These are phyloP conservation scores for Arthrobotrys megalospora DNA, from an alignment of 2,329 filamentous ascomycete species.

Conservation along the genomic window DNA sequence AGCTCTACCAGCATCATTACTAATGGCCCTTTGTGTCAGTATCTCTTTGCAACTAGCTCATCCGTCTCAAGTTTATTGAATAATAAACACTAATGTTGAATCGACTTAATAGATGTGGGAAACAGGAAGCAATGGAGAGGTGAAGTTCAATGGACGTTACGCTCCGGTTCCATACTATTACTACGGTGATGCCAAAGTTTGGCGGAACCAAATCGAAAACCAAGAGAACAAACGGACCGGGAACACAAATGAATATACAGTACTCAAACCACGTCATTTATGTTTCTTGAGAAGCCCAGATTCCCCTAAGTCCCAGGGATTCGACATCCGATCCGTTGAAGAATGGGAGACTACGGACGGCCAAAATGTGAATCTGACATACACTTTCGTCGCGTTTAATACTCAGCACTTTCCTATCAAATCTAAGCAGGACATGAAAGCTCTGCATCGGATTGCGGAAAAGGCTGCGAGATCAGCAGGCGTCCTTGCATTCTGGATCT, in stretches of 20 bases:
- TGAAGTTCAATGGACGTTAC: slow-evolving; percentile 34
- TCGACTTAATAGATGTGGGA: background rate
- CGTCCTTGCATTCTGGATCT: slow-evolving; percentile 59
- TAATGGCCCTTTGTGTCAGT: slow-evolving; percentile 33
- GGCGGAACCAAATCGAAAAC: slow-evolving; percentile 61
- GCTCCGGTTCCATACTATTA: slow-evolving; percentile 57
- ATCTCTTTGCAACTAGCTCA: background rate
- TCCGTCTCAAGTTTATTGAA: background rate
- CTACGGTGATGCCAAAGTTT: slow-evolving; percentile 60
- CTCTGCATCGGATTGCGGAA: slow-evolving; percentile 57
- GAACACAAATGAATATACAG: slow-evolving; percentile 43
- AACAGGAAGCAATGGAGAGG: background rate
- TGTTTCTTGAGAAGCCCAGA: slow-evolving; percentile 58
- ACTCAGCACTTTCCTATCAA: slow-evolving; percentile 53
- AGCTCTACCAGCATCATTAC: slow-evolving; percentile 42
- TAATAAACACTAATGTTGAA: too few species aligned
- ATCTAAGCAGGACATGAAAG: slow-evolving; percentile 31
- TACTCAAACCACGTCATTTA: slow-evolving; percentile 60
- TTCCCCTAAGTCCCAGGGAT: slow-evolving; percentile 22
- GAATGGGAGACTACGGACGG: slow-evolving; percentile 57
- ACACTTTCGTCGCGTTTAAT: slow-evolving; percentile 60
- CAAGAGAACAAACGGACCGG: background rate
- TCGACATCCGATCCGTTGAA: slow-evolving; percentile 38
- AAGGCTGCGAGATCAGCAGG: slow-evolving; percentile 45
- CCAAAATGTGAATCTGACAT: slow-evolving; percentile 32